Evolutionary conservation across 352 stramenopile species (phyloP).

Genomic region (Phytophthora capsici): DNA sequence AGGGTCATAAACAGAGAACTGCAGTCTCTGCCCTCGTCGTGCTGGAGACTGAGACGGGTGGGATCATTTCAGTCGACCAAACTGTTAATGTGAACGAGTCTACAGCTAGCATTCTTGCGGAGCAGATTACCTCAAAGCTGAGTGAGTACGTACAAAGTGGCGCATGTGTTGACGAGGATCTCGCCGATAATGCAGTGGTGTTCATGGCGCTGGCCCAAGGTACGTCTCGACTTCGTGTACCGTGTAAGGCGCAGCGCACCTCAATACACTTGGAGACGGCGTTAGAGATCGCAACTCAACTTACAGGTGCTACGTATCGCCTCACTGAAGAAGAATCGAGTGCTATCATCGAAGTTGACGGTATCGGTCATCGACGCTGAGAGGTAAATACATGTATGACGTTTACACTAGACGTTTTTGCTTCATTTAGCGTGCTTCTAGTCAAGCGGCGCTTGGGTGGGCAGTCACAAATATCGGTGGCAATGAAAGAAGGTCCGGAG

Average conservation of each 20-base stretch:
- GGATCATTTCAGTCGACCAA: slow-evolving; percentile 51
- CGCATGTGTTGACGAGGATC: slow-evolving; percentile 74
- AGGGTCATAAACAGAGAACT: slow-evolving; percentile 27
- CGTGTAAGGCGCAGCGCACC: slow-evolving; percentile 42
- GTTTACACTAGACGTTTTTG: too few species aligned
- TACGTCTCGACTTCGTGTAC: slow-evolving; percentile 59
- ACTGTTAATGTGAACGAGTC: slow-evolving; percentile 33
- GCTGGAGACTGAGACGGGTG: slow-evolving; percentile 47
- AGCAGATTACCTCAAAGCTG: slow-evolving; percentile 44
- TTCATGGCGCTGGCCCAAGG: slow-evolving; percentile 71
- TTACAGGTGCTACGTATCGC: slow-evolving; percentile 50
- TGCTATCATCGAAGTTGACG: slow-evolving; percentile 55
- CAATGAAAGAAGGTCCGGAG: slow-evolving; percentile 31
- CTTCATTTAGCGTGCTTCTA: neutral
- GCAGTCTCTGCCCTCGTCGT: slow-evolving; percentile 49
- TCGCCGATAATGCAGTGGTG: slow-evolving; percentile 74
- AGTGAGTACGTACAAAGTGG: slow-evolving; percentile 43
- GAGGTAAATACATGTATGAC: neutral
- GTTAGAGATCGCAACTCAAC: slow-evolving; percentile 41
- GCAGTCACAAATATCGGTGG: slow-evolving; percentile 3
- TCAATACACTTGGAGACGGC: slow-evolving; percentile 70
- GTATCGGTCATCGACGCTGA: slow-evolving; percentile 37
- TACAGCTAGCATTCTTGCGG: slow-evolving; percentile 43
- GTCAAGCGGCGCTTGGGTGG: slow-evolving; percentile 16
- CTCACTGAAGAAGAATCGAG: slow-evolving; percentile 49